phyloP scores from a whole-genome alignment of 805 yeast species.

The Candida anglica region DNA sequence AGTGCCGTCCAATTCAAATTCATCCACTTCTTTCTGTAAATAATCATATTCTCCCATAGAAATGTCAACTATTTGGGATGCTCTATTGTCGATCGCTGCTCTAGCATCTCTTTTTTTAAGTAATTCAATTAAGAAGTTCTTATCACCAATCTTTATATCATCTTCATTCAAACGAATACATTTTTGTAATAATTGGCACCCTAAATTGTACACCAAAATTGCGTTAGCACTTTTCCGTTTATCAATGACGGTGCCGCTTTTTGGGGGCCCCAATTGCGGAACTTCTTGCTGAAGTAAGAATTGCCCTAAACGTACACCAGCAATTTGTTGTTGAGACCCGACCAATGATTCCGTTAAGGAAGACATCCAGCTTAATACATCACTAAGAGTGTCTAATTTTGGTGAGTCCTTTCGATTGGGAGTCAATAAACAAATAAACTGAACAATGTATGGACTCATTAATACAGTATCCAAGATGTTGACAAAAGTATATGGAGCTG shows the following conservation, averaged over 20 bases:
- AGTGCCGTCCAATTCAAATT: too few species aligned
- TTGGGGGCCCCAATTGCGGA: not conserved
- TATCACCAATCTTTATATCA: constrained; percentile 13
- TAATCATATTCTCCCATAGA: too few species aligned
- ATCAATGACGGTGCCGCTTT: too few species aligned
- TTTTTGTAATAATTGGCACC: constrained; percentile 8
- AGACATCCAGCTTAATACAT: constrained; percentile 55
- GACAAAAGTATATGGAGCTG: constrained; percentile 51
- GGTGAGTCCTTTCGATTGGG: constrained; percentile 9
- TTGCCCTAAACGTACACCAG: constrained; percentile 48
- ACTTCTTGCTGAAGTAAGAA: constrained; percentile 32
- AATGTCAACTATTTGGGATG: constrained; percentile 23
- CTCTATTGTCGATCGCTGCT: constrained; percentile 42
- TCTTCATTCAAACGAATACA: constrained; percentile 15
- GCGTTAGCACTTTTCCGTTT: constrained; percentile 1
- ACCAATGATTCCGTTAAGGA: constrained; percentile 41
- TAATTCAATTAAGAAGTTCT: constrained; percentile 30
- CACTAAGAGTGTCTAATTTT: constrained; percentile 30
- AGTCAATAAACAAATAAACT: constrained; percentile 9
- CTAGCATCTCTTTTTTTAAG: constrained; percentile 46
- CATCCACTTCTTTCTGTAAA: too few species aligned
- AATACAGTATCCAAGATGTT: constrained; percentile 59
- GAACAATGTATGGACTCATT: constrained; percentile 46
- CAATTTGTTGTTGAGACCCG: constrained; percentile 47
- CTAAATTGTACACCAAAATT: not conserved